Base-by-base conservation (phyloP, 306 rosid genomes). In the Begonia peltatifolia region DNA sequence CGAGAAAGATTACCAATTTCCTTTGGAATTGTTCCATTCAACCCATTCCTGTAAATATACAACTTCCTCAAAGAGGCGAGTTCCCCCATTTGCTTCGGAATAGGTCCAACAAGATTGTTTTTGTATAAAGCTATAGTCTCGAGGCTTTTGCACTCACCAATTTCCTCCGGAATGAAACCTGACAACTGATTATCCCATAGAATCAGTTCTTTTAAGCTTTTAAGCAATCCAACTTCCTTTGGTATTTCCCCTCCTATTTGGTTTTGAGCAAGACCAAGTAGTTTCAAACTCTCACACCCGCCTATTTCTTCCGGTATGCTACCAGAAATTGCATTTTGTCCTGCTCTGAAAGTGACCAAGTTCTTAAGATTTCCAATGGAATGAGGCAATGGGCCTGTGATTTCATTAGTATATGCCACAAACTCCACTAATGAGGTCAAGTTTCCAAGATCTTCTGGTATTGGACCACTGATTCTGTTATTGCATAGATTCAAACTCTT, bases 21-120 rank as follows among this genome's bases (percentile, higher is more conserved):
- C 77, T 71, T 79, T n/a, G 96, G 99, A 70, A 92, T 92, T 44
- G 84, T 79, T 63, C 99, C 99, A 72, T 92, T 92, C 74, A 92
- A 54, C 57, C 50, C 71, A 68, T 86, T 92, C 64, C 85, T 71
- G 65, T 92, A 92, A 14, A 75, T 73, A 67, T 86, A 92, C 79
- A 92, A 57, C 68, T 53, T 73, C 61, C 58, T 74, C 82, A 92
- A 48, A n/a, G 83, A 75, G 41, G 58, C 74, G 56, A 87, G 75
- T 59, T 75, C 79, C 74, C 94, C 99, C 42, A 86, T 75, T 66
- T 74, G 81, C 42, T 51, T 63, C n/a, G 99, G 99, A 61, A 83
- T 62, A 10, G 68, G 55, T 46, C 99, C 96, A 23, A 70, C 64
- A 2, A 92, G 78, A 57, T 36, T 50, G 80, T 92, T 92, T 41